Base-by-base conservation (phyloP, 495 filamentous ascomycete species). In the Aspergillus funiculosus region DNA sequence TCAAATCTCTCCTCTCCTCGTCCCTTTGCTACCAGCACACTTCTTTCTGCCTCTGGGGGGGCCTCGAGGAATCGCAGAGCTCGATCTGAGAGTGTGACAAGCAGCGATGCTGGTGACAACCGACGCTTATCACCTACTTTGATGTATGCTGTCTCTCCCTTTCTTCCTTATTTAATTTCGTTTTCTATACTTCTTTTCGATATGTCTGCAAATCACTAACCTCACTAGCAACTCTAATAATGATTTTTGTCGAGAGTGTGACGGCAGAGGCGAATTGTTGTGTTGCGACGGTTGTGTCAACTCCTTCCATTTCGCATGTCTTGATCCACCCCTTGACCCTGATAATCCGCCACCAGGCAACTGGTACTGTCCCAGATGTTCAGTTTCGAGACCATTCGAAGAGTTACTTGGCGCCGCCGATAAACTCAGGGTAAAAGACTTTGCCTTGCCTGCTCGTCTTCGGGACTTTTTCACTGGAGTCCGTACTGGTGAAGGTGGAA, bases 251-350 rank as follows among this genome's bases (percentile, higher is more conserved):
- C 75, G 78, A 37, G 75, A 87, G 7, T 98, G 92, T 64, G 79
- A 82, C 52, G 80, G 81, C 29, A 82, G 78, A 41, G 92, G 92
- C n/a, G 74, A 83, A 40, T 71, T 98, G 19, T 69, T 97, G 46
- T 95, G 91, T 67, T 98, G 92, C 62, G 92, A 97, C 63, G 84
- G 83, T 36, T 98, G 92, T 68, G 74, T 77, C 13, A 79, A 84
- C 34, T 85, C 88, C 0, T 95, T 89, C 64, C 92, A 98, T 62
- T 87, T 89, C 57, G 70, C 71, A 32, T 98, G 92, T 61, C 70
- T 89, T 32, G 81, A 91, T 56, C 89, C 91, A 42, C 85, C 87
- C 4, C 66, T 89, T 51, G 72, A 79, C 37, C 69, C 76, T 32
- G 72, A 78, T 15, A 68, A 73, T 40, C 73, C 79, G 36, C 81